Evolutionary conservation across 106 monocot species (phyloP).

Genomic region (Dioscorea dumetorum): DNA sequence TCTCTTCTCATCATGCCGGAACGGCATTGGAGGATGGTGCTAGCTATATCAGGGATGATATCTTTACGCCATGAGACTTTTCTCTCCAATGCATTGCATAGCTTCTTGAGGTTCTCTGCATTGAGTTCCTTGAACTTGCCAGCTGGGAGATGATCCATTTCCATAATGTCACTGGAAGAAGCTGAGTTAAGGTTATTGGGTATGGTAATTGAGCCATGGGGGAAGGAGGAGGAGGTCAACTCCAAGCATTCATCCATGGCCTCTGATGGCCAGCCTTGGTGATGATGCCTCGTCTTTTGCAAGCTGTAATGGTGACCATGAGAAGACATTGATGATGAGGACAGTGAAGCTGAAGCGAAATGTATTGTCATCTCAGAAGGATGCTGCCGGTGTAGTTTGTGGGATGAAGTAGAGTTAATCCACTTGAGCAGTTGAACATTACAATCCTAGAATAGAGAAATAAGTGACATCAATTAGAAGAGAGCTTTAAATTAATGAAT

Average conservation of each 20-base stretch:
- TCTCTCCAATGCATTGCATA: conserved; percentile 56
- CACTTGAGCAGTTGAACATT: conserved; percentile 27
- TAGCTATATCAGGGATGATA: conserved; percentile 66
- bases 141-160: conserved; percentile 21
- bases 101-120: conserved; percentile 57
- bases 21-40: conserved; percentile 50
- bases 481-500: background rate
- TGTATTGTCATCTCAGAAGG: conserved; percentile 28
- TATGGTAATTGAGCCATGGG: no score
- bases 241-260: no score
- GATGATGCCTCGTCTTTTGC: background rate
- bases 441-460: conserved; percentile 6
- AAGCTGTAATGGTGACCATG: conserved; percentile 17
- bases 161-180: conserved; percentile 26
- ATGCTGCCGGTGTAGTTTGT: conserved; percentile 19
- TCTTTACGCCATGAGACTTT: conserved; percentile 43
- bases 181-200: no score
- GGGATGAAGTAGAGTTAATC: conserved; percentile 31
- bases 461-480: background rate
- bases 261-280: background rate
- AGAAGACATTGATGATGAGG: conserved; percentile 33
- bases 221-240: no score
- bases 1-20: conserved; percentile 49
- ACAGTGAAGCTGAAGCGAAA: conserved; percentile 31
- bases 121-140: conserved; percentile 61